These are phyloP conservation scores for Plectranthus barbatus DNA, from an alignment of 257 asterid genomes.

Conservation along the genomic window DNA sequence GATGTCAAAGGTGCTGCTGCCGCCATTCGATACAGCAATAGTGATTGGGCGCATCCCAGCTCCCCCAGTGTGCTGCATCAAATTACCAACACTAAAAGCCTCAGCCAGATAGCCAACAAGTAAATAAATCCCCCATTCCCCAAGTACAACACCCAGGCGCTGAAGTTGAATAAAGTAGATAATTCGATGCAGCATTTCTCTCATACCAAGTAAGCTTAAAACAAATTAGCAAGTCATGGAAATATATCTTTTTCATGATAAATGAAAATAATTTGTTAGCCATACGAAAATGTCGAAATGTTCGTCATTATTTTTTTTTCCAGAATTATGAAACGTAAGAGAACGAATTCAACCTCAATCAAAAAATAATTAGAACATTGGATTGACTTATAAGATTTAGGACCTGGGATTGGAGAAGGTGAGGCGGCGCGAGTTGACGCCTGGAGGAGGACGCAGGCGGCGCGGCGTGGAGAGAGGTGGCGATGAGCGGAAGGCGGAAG, in stretches of 20 bases:
- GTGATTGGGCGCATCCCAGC: constrained; percentile 66
- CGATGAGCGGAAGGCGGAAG: constrained; percentile 70
- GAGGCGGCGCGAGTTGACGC: constrained; percentile 58
- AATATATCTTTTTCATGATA: neutral
- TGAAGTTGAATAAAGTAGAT: neutral
- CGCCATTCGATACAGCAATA: constrained; percentile 46
- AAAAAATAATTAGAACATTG: too few species aligned
- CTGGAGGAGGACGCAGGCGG: constrained; percentile 50
- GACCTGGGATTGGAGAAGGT: constrained; percentile 76
- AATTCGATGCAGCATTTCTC: neutral
- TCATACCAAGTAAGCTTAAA: neutral
- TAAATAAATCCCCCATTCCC: neutral
- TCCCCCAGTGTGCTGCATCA: constrained; percentile 67
- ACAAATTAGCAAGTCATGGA: neutral
- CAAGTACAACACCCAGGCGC: neutral
- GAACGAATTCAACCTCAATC: neutral
- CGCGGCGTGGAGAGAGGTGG: constrained; percentile 31
- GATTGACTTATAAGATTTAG: neutral
- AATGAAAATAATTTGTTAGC: too few species aligned
- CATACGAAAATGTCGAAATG: neutral
- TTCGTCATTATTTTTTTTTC: neutral
- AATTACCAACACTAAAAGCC: neutral
- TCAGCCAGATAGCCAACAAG: neutral
- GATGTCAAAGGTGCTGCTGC: constrained; percentile 59
- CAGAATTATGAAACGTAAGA: neutral